Evolutionary conservation across 768 basidiomycete genomes (phyloP), one percentile per base, ranked within the genome.

Genomic region (Imleria badia): DNA sequence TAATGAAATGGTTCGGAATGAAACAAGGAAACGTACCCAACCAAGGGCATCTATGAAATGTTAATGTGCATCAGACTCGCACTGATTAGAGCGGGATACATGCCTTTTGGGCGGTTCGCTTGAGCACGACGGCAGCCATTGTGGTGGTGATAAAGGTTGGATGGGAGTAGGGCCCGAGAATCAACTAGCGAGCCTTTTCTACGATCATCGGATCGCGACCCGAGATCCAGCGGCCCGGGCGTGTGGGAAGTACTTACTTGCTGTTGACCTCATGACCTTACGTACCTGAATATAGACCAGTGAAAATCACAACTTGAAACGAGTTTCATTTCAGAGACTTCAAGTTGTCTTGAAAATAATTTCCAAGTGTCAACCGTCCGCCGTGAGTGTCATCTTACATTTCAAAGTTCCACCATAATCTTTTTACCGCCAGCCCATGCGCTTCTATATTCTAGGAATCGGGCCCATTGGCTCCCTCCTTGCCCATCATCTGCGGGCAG

Each of bases 381-480:
- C 26, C 26, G 55, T 44, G 19, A 23, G 54, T 48, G 40, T 43
- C 26, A 6, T 2, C 30, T 12, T 38, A 29, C 12, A 36, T 35
- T n/a, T 23, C 20, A 30, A 20, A 12, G 10, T 53, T 43, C 22
- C 17, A 36, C 35, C 44, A 10, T 23, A 33, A 58, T 26, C n/a
- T 33, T 52, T 31, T 26, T 26, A 11, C n/a, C 14, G 8, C 31
- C 22, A 59, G 46, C 5, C 33, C 45, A 62, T 91, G 88, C 85
- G 80, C 58, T 80, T 88, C 66, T 86, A 90, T 74, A 66, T 90
- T 59, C 78, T 91, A 59, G 93, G 94, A 61, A 71, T 93, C 38
- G 93, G 93, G 45, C 80, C 92, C 42, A 81, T 96, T 58, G 95
- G 95, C 51, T 83, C 84, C 29, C 83, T 98, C 54, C 59, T 98